Evolutionary conservation across 495 filamentous ascomycete species (phyloP).

Genomic region (Penicillium bovifimosum): DNA sequence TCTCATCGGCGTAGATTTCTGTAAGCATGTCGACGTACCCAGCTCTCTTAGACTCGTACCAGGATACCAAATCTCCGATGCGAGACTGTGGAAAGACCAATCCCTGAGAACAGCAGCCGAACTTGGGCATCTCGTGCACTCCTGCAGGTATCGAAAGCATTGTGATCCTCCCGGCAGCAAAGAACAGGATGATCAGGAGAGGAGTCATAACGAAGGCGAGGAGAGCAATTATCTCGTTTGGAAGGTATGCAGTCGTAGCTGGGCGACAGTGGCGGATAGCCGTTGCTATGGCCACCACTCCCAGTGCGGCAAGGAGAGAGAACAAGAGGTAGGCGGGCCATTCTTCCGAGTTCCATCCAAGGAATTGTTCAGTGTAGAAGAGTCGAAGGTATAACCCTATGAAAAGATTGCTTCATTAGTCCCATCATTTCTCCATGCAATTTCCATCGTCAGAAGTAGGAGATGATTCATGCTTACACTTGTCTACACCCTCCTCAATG

Average conservation of each 20-base stretch:
- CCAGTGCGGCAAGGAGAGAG: slow-evolving; percentile 22
- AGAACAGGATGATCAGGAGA: slow-evolving; percentile 25
- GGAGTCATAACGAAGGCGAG: no score
- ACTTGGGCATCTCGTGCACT: slow-evolving; percentile 44
- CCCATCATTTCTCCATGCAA: no score
- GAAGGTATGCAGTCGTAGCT: no score
- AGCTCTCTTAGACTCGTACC: slow-evolving; percentile 8
- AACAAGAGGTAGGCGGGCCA: slow-evolving; percentile 36
- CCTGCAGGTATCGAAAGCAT: slow-evolving; percentile 32
- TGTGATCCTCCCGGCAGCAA: slow-evolving; percentile 31
- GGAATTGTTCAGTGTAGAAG: slow-evolving; percentile 50
- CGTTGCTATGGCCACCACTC: no score
- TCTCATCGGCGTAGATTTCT: slow-evolving; percentile 39
- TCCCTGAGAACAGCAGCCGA: slow-evolving; percentile 47
- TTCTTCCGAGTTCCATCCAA: slow-evolving; percentile 50
- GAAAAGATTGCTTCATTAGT: background rate
- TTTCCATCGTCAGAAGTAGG: no score
- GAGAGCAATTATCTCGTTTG: no score
- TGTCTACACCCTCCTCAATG: no score
- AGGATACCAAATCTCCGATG: slow-evolving; percentile 29
- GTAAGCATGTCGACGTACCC: slow-evolving; percentile 40
- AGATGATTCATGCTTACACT: no score
- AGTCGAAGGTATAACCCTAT: slow-evolving; percentile 49
- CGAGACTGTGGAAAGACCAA: slow-evolving; percentile 36
- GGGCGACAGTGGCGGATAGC: slow-evolving; percentile 7